Evolutionary conservation across 345 rosid species (phyloP), one percentile per base, ranked within the genome.

Genomic region (Ricinus communis): DNA sequence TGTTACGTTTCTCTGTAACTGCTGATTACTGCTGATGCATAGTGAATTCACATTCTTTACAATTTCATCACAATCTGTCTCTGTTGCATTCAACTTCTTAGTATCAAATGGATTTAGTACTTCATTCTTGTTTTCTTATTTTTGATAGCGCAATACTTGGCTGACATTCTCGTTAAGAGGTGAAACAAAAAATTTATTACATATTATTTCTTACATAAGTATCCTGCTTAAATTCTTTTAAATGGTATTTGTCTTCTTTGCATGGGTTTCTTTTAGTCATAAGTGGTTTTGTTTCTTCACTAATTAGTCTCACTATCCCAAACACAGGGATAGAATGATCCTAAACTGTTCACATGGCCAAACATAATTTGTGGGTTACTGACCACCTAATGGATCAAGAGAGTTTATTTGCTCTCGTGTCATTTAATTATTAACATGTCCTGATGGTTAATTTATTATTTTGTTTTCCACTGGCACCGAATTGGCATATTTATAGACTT

Each of bases 141-240:
- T 14, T 12, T 40, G 21, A 9, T 36, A 27, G 41, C 27, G 54
- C 38, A 18, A 47, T n/a, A 6, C 21, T 28, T 58, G 41, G 46
- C 28, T 59, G 71, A 47, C 21, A 45, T 77, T 25, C 25, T 45
- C 21, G 47, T 38, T 46, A 53, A 45, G 33, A 53, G 69, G 40
- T 31, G 50, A 53, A 15, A 15, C 12, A 27, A 22, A 66, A 28
- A 22, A 18, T 11, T 2, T 45, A 22, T 71, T 22, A 8, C 36
- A 46, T 15, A 13, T 50, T 63, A 50, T 50, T 46, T 70, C n/a
- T 18, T 11, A 6, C 49, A n/a, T 62, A 56, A 43, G 16, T 33
- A 5, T 3, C 28, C 33, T 55, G 27, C 27, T 64, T 55, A 22
- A 5, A 11, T 18, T 71, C 2, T 60, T 77, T 19, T 1, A 41